These are phyloP conservation scores for Isoetes engelmannii DNA, from an alignment of 83 land plant genomes.

Conservation along the genomic window DNA sequence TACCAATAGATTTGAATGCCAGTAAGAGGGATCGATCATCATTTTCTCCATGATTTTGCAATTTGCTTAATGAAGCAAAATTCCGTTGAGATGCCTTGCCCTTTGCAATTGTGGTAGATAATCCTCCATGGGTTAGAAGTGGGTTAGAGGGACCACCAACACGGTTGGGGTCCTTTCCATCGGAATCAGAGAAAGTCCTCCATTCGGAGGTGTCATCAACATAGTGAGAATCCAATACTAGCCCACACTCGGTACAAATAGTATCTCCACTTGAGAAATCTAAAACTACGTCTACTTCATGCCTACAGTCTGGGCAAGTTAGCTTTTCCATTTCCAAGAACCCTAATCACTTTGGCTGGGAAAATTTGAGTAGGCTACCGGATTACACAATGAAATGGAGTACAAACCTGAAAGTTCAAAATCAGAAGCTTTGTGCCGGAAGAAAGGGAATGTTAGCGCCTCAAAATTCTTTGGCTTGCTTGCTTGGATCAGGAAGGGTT, in stretches of 20 bases:
- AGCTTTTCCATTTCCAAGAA: conserved; percentile 53
- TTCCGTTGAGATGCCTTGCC: conserved; percentile 70
- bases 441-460: too few relatives aligned
- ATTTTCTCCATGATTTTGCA: conserved; percentile 72
- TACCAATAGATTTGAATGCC: conserved; percentile 64
- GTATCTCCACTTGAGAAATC: conserved; percentile 85
- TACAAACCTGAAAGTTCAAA: too few relatives aligned
- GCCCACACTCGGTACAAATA: conserved; percentile 77
- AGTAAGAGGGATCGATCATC: conserved; percentile 64
- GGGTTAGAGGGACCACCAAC: conserved; percentile 92
- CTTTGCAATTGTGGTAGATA: conserved; percentile 73
- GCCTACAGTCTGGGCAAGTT: conserved; percentile 59
- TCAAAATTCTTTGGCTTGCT: too few relatives aligned
- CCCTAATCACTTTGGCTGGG: too few relatives aligned
- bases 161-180: conserved; percentile 70
- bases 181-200: conserved; percentile 56
- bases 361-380: too few relatives aligned
- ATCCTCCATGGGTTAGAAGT: conserved; percentile 61
- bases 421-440: too few relatives aligned
- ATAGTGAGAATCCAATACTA: conserved; percentile 70
- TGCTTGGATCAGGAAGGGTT: too few relatives aligned
- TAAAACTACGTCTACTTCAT: conserved; percentile 57
- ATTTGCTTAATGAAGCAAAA: conserved; percentile 55
- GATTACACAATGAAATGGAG: too few relatives aligned
- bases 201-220: conserved; percentile 92